Evolutionary conservation across 441 rosid genomes (phyloP), one percentile per base, ranked within the genome.

Genomic region (Populus hybrid): DNA sequence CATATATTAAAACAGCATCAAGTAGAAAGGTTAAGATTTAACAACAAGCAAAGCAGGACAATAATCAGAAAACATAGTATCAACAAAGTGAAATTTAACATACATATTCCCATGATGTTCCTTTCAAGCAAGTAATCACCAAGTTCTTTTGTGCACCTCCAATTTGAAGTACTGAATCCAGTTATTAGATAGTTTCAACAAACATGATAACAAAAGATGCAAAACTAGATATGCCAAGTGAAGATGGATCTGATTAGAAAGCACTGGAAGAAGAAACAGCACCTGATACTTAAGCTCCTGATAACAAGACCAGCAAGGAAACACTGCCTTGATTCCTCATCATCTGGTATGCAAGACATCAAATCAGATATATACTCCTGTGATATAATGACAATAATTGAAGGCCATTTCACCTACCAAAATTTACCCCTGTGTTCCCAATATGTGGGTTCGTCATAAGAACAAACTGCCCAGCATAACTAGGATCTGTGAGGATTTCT

Each of bases 401-500:
- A 71, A 64, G 12, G 72, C 77, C 3, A 61, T 24, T 73, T 67
- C 69, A 85, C 93, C 74, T 64, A 92, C 98, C 97, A 46, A 85
- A 88, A 87, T 95, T 95, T 50, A 95, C 90, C 76, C 97, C 97
- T 28, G 97, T 95, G 82, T 95, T 93, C 83, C 99, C 98, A 76
- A 95, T 95, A 80, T 93, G 98, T 1, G 98, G 99, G 84, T 91
- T 93, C 54, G 99, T 95, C 99, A 92, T 95, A 81, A 95, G 77
- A 76, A 93, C 99, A 89, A 93, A 95, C 82, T 93, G 98, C 1
- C 97, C 97, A 3, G 97, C 95, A 75, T 92, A 93, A 84, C 99
- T 95, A 54, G 98, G 99, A 81, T 93, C 99, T 16, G 97, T 93
- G 1, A 95, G 90, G 82, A 95, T 95, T 83, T 95, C 99, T 84